Conservation (phyloP, 2,329 filamentous ascomycete genomes). For the Epichloe sp. region DNA sequence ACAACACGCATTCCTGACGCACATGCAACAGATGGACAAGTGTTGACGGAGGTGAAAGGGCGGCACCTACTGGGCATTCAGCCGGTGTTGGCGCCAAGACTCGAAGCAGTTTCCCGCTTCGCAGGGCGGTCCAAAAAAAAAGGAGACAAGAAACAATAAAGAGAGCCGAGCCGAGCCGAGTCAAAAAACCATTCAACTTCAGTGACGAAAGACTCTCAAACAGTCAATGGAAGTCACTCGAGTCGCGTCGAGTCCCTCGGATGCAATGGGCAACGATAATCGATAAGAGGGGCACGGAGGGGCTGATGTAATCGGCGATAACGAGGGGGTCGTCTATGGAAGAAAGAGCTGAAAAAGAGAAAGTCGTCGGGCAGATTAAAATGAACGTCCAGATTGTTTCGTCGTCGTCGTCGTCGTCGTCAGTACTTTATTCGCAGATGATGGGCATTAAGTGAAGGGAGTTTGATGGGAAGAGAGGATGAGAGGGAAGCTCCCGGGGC, state of each 20-base stretch:
- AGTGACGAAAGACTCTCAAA: not conserved
- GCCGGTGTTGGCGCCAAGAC: constrained; percentile 15
- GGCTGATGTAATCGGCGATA: constrained; percentile 4
- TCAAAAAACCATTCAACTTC: not conserved
- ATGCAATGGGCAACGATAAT: not conserved
- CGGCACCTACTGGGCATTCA: constrained; percentile 24
- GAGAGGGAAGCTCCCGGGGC: not conserved
- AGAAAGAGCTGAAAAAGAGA: not conserved
- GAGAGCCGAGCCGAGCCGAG: not conserved
- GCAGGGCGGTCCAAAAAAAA: constrained; percentile 10
- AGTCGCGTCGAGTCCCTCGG: constrained; percentile 1
- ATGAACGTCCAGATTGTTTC: constrained; percentile 1
- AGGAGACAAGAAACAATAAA: not conserved
- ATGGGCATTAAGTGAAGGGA: not conserved
- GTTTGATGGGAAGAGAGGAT: constrained; percentile 3
- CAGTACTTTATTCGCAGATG: not conserved
- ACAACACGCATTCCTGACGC: not conserved
- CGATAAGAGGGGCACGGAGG: constrained; percentile 7
- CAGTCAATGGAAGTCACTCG: not conserved
- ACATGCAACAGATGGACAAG: not conserved
- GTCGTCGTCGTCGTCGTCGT: constrained; percentile 4
- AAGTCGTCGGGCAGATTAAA: not conserved
- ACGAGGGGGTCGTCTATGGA: not conserved
- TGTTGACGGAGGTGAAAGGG: not conserved
- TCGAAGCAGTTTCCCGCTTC: constrained; percentile 21